Percentiles rank a stretch among this genome's conserved stretches.
Conservation (phyloP, 306 rosid species). For the Ziziphus jujuba region DNA sequence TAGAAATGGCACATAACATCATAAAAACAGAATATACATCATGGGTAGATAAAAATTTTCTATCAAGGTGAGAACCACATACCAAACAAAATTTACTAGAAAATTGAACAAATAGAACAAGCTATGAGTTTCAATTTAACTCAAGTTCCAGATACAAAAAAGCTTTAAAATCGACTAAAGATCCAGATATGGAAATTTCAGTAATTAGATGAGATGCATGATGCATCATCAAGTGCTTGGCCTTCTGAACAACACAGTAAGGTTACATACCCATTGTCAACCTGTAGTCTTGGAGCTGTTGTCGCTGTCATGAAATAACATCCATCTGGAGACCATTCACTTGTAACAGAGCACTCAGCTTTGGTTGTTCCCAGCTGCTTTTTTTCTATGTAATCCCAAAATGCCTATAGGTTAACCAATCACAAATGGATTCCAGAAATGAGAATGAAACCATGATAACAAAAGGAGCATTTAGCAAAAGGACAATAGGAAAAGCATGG, state of each 20-base stretch:
- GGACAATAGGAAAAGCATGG: neutral
- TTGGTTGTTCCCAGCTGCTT: slow-evolving; percentile 67
- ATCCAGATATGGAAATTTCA: neutral
- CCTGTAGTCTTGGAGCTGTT: slow-evolving; percentile 96
- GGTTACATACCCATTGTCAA: slow-evolving; percentile 80
- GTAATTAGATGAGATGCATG: slow-evolving; percentile 1
- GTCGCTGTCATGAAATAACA: slow-evolving; percentile 96
- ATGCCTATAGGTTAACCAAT: slow-evolving; percentile 54
- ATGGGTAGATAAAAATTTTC: slow-evolving; percentile 4
- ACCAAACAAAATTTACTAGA: neutral
- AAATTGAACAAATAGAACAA: neutral
- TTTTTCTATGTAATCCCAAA: slow-evolving; percentile 80
- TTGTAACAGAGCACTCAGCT: slow-evolving; percentile 91
- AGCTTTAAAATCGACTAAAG: no score
- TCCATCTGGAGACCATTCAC: slow-evolving; percentile 98
- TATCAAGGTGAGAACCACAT: slow-evolving; percentile 8
- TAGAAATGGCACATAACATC: slow-evolving; percentile 13
- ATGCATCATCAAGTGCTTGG: neutral
- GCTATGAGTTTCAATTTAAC: no score
- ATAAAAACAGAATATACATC: slow-evolving; percentile 3
- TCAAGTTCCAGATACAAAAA: no score
- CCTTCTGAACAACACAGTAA: neutral
- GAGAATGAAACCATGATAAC: slow-evolving; percentile 8
- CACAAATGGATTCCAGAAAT: slow-evolving; percentile 19
- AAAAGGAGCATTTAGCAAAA: neutral